Evolutionary conservation across 768 basidiomycete genomes (phyloP).

Genomic region (Tremella mesenterica): DNA sequence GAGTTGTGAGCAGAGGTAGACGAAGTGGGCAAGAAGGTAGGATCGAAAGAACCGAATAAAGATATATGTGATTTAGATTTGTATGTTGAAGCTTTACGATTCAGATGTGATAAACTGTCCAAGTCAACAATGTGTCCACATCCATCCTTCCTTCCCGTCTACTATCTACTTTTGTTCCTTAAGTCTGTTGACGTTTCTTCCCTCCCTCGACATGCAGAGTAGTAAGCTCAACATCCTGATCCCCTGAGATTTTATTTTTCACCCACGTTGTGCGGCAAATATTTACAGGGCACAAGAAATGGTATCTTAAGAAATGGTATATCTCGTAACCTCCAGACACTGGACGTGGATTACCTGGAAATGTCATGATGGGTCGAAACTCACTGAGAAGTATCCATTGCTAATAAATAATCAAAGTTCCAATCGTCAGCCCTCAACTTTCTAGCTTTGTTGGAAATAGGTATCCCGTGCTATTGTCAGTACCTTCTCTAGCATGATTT

Average conservation of each 20-base stretch:
- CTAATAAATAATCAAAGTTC: slow-evolving; percentile 74
- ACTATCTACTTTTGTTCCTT: too few relatives aligned
- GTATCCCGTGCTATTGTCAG: slow-evolving; percentile 55
- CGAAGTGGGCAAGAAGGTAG: too few relatives aligned
- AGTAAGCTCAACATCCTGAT: too few relatives aligned
- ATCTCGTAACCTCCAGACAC: background rate
- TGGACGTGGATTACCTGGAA: background rate
- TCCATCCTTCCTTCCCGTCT: too few relatives aligned
- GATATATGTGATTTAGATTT: slow-evolving; percentile 28
- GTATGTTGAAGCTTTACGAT: background rate
- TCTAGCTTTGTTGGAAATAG: slow-evolving; percentile 63
- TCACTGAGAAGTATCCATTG: slow-evolving; percentile 71
- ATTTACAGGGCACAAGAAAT: background rate
- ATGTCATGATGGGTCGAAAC: slow-evolving; percentile 46
- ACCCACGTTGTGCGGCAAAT: background rate
- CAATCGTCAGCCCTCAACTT: slow-evolving; percentile 64
- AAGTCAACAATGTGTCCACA: slow-evolving; percentile 11
- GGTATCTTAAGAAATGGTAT: background rate
- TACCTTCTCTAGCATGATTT: background rate
- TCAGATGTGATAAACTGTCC: background rate
- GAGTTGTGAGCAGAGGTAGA: too few relatives aligned
- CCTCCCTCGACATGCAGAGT: too few relatives aligned
- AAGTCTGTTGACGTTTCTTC: too few relatives aligned
- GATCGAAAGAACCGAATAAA: slow-evolving; percentile 37
- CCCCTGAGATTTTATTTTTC: background rate